Base-by-base conservation (phyloP, 2,329 filamentous ascomycete genomes). In the Sclerotinia sclerotiorum region DNA sequence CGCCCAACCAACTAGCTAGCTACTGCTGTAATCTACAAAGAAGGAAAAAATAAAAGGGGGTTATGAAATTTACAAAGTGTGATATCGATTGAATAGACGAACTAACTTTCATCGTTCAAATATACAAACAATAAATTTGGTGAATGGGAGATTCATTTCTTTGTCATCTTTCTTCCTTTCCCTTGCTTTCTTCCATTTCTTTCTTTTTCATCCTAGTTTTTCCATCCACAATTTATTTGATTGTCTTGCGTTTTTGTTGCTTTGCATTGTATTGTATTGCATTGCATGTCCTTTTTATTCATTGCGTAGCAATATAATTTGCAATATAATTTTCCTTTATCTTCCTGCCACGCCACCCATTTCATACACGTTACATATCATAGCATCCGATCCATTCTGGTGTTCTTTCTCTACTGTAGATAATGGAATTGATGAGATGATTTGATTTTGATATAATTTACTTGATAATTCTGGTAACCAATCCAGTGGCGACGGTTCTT, bases 401-500 rank as follows among this genome's bases (percentile, higher is more conserved):
- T 24, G 15, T 19, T 58, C 21, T 13, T 57, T 39, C 29, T n/a
- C 29, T 27, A 39, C 29, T 39, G 42, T 13, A 54, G 13, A 42
- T 27, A 27, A 5, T n/a, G 32, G 32, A 17, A 35, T 24, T 42
- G 32, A 61, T 44, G 24, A 19, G 15, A 48, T 49, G 29, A 52
- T 68, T 74, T 35, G 35, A 35, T 35, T 35, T 35, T 8, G 35
- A 35, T 8, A 10, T 82, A 82, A 70, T 81, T 81, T 82, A 82
- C 71, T 81, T 81, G 63, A 86, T 70, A 78, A 95, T 89, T 76
- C 89, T 88, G 73, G 92, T 95, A 76, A 93, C 85, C 75, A 95
- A 84, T 80, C 92, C 92, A 76, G 92, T 95, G 75, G 91, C 92
- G 69, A 95, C 91, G 70, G 92, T 95, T 76, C 92, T 88, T 77